These are phyloP conservation scores for Juncus effusus DNA, from an alignment of 176 grass and related monocot species.

Conservation along the genomic window DNA sequence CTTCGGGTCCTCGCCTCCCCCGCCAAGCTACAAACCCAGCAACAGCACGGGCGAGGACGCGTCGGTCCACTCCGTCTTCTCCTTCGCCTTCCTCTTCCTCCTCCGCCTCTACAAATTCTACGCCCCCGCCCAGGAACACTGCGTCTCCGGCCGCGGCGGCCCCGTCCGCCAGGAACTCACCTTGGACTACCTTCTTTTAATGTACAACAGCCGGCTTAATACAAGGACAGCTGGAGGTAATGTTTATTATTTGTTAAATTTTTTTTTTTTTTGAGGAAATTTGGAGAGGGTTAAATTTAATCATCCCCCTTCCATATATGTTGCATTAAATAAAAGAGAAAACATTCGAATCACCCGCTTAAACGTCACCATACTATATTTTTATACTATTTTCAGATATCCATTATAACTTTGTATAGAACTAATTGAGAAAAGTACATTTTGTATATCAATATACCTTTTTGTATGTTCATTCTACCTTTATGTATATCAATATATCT, in stretches of 20 bases:
- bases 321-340: too few species aligned
- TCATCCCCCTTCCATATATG: too few species aligned
- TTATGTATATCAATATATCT: too few species aligned
- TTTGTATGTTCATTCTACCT: too few species aligned
- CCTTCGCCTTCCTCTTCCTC: constrained; percentile 94
- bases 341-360: too few species aligned
- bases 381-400: too few species aligned
- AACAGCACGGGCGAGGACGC: constrained; percentile 52
- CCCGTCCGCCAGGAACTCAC: constrained; percentile 68
- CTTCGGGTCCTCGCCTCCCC: constrained; percentile 80
- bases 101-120: constrained; percentile 94
- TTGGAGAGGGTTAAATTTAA: too few species aligned
- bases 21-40: constrained; percentile 52
- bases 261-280: too few species aligned
- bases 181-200: constrained; percentile 81
- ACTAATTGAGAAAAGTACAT: too few species aligned
- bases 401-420: too few species aligned
- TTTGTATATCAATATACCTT: too few species aligned
- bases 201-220: constrained; percentile 63
- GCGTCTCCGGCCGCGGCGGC: constrained; percentile 72
- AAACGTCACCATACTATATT: too few species aligned
- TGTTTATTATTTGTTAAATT: constrained; percentile 2
- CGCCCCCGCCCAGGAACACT: constrained; percentile 72
- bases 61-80: constrained; percentile 87
- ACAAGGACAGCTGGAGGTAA: constrained; percentile 45